Conservation (phyloP, 768 basidiomycete genomes). For the Pleurotus eryngii region DNA sequence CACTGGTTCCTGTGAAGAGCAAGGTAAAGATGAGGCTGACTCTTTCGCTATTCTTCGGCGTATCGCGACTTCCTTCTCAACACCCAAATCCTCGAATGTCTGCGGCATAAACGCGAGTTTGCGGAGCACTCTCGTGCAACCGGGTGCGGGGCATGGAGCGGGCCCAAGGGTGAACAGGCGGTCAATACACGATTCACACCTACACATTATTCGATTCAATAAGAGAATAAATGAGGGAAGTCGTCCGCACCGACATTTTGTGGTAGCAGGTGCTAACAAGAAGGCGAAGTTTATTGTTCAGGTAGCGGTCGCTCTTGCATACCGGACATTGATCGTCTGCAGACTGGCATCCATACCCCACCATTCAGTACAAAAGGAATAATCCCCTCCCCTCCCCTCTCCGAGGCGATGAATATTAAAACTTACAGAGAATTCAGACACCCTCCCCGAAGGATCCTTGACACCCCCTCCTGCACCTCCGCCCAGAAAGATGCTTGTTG, state of each 20-base stretch:
- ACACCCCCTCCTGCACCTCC: slow-evolving; percentile 60
- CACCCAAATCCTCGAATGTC: slow-evolving; percentile 88
- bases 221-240: not conserved
- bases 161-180: slow-evolving; percentile 93
- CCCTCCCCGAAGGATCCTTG: slow-evolving; percentile 82
- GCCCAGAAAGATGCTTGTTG: slow-evolving; percentile 55
- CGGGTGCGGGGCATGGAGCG: slow-evolving; percentile 82
- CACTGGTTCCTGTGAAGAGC: not conserved
- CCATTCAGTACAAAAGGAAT: slow-evolving; percentile 1
- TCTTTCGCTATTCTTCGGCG: slow-evolving; percentile 86
- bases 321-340: slow-evolving; percentile 96
- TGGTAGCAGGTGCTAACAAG: slow-evolving; percentile 97
- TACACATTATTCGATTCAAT: slow-evolving; percentile 24
- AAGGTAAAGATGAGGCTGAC: slow-evolving; percentile 38
- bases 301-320: slow-evolving; percentile 93
- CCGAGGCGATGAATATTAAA: not conserved
- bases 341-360: slow-evolving; percentile 40
- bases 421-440: slow-evolving; percentile 76
- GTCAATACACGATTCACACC: slow-evolving; percentile 99
- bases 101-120: slow-evolving; percentile 96
- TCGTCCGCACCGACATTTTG: slow-evolving; percentile 69
- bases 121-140: slow-evolving; percentile 79
- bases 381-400: not conserved
- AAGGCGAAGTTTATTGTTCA: slow-evolving; percentile 90
- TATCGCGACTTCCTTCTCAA: slow-evolving; percentile 93